Percentiles rank a stretch among this genome's conserved stretches.
These are phyloP conservation scores for Cetradonia linearis DNA, from an alignment of 495 filamentous ascomycete genomes.

Conservation along the genomic window DNA sequence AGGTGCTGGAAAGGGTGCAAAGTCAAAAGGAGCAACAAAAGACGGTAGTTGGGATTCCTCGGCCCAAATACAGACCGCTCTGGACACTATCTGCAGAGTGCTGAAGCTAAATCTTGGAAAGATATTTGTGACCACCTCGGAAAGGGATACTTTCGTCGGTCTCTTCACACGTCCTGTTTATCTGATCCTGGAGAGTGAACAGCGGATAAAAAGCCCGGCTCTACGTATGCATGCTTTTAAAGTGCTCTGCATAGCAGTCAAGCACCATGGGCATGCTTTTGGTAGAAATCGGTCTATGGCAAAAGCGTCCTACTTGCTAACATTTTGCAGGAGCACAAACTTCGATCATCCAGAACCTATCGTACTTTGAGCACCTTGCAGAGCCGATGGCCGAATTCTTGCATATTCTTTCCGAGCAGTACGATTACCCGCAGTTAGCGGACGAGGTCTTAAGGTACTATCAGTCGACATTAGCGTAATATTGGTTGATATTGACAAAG, in stretches of 20 bases:
- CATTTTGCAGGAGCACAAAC: conserved; percentile 75
- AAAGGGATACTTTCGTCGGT: conserved; percentile 86
- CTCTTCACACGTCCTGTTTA: conserved; percentile 92
- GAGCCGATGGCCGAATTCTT: conserved; percentile 99
- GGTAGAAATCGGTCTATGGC: conserved; percentile 44
- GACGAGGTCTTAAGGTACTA: conserved; percentile 72
- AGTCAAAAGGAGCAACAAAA: conserved; percentile 54
- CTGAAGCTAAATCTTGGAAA: conserved; percentile 83
- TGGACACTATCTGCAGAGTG: conserved; percentile 93
- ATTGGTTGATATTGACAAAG: conserved; percentile 24
- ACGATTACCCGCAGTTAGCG: conserved; percentile 91
- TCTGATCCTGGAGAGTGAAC: conserved; percentile 85
- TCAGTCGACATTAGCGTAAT: background rate
- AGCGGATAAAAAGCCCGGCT: conserved; percentile 78
- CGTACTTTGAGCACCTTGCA: conserved; percentile 95
- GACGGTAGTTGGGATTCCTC: conserved; percentile 83
- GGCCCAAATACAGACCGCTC: conserved; percentile 71
- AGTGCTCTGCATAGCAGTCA: conserved; percentile 90
- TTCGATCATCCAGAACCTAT: conserved; percentile 90
- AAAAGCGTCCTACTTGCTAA: conserved; percentile 18
- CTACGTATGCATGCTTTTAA: conserved; percentile 97
- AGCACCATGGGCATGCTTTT: conserved; percentile 96
- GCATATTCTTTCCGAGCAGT: conserved; percentile 92
- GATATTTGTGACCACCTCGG: conserved; percentile 93
- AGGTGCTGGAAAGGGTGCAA: conserved; percentile 66